phyloP scores from a whole-genome alignment of 768 basidiomycete genomes.

The Serpula lacrymans region DNA sequence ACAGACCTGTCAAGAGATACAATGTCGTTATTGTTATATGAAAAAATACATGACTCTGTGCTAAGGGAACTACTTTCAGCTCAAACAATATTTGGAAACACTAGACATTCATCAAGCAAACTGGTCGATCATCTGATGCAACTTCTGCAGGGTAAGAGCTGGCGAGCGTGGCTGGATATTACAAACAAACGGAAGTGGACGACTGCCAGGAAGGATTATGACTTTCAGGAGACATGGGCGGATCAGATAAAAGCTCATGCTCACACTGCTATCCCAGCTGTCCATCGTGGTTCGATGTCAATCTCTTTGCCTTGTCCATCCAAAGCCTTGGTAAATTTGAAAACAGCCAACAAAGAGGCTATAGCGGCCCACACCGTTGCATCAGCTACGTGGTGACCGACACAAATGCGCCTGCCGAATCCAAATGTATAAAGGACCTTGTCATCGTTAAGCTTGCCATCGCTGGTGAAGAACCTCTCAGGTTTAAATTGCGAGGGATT shows the following conservation, averaged over 20 bases:
- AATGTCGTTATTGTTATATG: no score
- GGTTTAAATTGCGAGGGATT: slow-evolving; percentile 33
- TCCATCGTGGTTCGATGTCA: slow-evolving; percentile 18
- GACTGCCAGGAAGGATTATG: slow-evolving; percentile 4
- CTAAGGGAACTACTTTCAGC: no score
- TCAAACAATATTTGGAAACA: no score
- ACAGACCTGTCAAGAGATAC: no score
- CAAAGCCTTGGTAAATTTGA: slow-evolving; percentile 28
- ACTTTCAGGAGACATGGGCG: not conserved
- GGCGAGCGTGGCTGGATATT: slow-evolving; percentile 10
- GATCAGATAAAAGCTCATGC: not conserved
- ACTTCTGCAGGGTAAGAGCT: not conserved
- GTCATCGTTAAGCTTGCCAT: slow-evolving; percentile 23
- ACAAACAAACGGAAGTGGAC: slow-evolving; percentile 14
- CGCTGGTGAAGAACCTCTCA: slow-evolving; percentile 29
- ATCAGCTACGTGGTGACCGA: slow-evolving; percentile 42
- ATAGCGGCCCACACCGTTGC: slow-evolving; percentile 36
- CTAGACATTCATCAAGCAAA: no score
- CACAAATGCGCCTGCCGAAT: slow-evolving; percentile 33
- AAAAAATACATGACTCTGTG: no score
- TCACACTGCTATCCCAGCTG: slow-evolving; percentile 18
- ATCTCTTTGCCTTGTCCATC: slow-evolving; percentile 23
- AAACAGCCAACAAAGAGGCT: slow-evolving; percentile 29
- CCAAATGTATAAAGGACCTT: slow-evolving; percentile 30
- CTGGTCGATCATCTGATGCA: not conserved